phyloP scores from a whole-genome alignment of 768 basidiomycete species.

The Boletus coccyginus region DNA sequence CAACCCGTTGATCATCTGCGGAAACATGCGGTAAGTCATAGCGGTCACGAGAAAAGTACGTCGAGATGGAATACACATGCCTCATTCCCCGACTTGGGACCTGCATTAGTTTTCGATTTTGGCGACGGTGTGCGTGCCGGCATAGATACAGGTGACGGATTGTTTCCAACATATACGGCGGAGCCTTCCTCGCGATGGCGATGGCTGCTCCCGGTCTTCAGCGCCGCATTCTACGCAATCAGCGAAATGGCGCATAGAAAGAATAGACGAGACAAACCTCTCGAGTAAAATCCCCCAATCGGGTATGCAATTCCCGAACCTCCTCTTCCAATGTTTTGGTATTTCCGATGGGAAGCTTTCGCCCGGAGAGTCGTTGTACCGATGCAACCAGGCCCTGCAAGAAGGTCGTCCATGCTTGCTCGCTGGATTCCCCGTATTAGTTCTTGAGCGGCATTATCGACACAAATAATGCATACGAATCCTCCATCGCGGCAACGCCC shows the following conservation, averaged over 20 bases:
- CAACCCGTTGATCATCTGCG: constrained; percentile 63
- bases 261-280: constrained; percentile 47
- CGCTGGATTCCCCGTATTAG: constrained; percentile 40
- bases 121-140: constrained; percentile 18
- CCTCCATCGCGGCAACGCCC: constrained; percentile 54
- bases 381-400: constrained; percentile 58
- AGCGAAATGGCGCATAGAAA: not conserved
- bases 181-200: constrained; percentile 18
- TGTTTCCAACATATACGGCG: constrained; percentile 9
- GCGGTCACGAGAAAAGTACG: not conserved
- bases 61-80: constrained; percentile 31
- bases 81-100: constrained; percentile 55
- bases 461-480: constrained; percentile 49
- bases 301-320: constrained; percentile 52
- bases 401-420: constrained; percentile 62
- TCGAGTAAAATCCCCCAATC: constrained; percentile 61
- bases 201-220: not conserved
- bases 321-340: constrained; percentile 52
- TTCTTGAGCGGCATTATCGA: not conserved
- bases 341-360: constrained; percentile 53
- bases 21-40: not conserved
- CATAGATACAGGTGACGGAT: not conserved
- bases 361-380: constrained; percentile 65
- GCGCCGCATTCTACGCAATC: constrained; percentile 5
- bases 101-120: constrained; percentile 35